Percentiles rank a stretch among this genome's conserved stretches.
These are phyloP conservation scores for Phytophthora cryptogea DNA, from an alignment of 352 stramenopile species.

Conservation along the genomic window DNA sequence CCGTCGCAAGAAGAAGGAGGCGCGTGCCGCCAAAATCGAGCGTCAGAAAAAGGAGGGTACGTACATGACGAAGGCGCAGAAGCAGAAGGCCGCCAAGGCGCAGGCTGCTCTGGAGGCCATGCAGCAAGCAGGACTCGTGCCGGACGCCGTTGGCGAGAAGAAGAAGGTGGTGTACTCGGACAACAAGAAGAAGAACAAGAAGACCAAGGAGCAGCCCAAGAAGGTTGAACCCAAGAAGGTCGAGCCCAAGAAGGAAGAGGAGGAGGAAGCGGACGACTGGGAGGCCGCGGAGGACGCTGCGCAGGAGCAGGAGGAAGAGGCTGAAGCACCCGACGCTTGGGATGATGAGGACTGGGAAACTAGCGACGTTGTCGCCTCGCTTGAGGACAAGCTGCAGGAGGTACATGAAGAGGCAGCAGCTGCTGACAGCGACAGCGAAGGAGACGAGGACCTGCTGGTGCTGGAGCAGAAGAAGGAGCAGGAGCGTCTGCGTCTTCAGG, in stretches of 20 bases:
- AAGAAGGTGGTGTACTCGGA: constrained; percentile 92
- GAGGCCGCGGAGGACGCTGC: constrained; percentile 56
- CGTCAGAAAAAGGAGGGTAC: constrained; percentile 96
- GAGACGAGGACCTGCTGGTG: constrained; percentile 94
- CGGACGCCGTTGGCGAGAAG: constrained; percentile 74
- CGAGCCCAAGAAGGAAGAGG: constrained; percentile 54
- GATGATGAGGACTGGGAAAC: constrained; percentile 87
- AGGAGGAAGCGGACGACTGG: constrained; percentile 76
- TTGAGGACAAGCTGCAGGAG: constrained; percentile 79
- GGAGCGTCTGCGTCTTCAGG: constrained; percentile 90
- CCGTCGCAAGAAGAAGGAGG: constrained; percentile 83
- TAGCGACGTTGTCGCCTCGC: constrained; percentile 72
- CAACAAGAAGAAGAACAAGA: constrained; percentile 87
- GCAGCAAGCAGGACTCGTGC: constrained; percentile 91
- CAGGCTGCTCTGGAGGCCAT: constrained; percentile 92
- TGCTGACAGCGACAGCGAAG: constrained; percentile 61
- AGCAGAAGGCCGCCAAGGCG: constrained; percentile 91
- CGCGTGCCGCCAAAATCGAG: constrained; percentile 89
- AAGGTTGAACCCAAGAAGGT: constrained; percentile 39
- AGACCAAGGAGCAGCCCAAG: constrained; percentile 43
- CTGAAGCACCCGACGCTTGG: constrained; percentile 76
- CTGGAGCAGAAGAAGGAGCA: constrained; percentile 95
- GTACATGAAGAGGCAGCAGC: constrained; percentile 42
- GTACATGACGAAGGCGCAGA: constrained; percentile 99
- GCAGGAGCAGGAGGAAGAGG: constrained; percentile 48